A percentile compares a stretch with the other conserved stretches of the same genome.
Conservation (phyloP, 352 stramenopile genomes). For the Phytophthora meadii region DNA sequence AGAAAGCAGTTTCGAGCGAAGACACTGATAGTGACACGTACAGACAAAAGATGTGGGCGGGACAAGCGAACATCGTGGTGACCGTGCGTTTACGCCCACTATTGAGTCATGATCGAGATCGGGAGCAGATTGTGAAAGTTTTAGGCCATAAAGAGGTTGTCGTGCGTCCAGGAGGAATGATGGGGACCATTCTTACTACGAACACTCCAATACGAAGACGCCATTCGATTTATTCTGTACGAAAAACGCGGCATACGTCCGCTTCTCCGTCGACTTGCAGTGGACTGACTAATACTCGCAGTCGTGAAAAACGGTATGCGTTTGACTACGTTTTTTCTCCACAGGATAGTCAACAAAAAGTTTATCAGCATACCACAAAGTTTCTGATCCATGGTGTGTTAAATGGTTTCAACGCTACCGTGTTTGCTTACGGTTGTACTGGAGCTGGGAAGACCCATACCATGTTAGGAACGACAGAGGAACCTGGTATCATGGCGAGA, state of each 20-base stretch:
- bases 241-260: constrained; percentile 46
- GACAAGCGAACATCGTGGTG: constrained; percentile 90
- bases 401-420: constrained; percentile 91
- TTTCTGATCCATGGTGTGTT: constrained; percentile 89
- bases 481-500: constrained; percentile 90
- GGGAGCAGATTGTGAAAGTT: constrained; percentile 82
- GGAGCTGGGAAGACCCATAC: constrained; percentile 92
- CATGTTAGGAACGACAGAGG: constrained; percentile 86
- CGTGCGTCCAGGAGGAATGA: constrained; percentile 37
- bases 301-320: constrained; percentile 85
- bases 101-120: constrained; percentile 74
- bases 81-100: constrained; percentile 87
- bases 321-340: constrained; percentile 91
- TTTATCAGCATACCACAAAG: constrained; percentile 91
- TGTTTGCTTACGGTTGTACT: constrained; percentile 93
- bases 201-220: constrained; percentile 30
- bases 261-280: constrained; percentile 26
- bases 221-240: constrained; percentile 34
- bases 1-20: constrained; percentile 8
- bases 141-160: constrained; percentile 87
- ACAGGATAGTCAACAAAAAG: constrained; percentile 67
- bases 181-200: constrained; percentile 15
- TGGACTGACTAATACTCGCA: constrained; percentile 17
- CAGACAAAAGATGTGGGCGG: constrained; percentile 86
- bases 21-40: constrained; percentile 69